phyloP scores from a whole-genome alignment of 495 filamentous ascomycete species.

The Entonaema liquescens region DNA sequence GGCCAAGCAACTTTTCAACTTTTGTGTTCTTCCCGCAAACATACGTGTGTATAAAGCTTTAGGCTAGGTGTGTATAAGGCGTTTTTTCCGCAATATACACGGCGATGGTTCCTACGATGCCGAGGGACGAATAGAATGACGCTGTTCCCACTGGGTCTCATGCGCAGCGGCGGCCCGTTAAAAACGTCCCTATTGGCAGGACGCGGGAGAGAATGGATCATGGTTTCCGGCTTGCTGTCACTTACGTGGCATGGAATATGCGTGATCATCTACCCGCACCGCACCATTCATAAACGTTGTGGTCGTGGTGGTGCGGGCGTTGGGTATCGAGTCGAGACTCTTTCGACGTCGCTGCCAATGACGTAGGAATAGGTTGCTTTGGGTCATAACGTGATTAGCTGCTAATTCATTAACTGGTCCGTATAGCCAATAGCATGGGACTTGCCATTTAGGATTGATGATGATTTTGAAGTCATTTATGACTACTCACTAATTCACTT shows the following conservation, averaged over 20 bases:
- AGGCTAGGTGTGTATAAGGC: background rate
- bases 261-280: background rate
- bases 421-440: background rate
- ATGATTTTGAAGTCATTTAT: background rate
- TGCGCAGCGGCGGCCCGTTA: background rate
- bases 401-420: background rate
- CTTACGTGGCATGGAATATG: constrained; percentile 31
- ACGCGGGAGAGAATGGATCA: constrained; percentile 17
- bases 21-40: background rate
- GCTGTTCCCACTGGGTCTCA: constrained; percentile 7
- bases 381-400: background rate
- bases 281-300: constrained; percentile 15
- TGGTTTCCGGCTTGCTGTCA: constrained; percentile 24
- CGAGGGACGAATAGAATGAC: constrained; percentile 17
- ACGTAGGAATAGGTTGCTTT: background rate
- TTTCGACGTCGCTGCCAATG: background rate
- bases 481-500: background rate
- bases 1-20: background rate
- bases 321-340: background rate
- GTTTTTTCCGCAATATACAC: background rate
- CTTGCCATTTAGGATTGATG: background rate
- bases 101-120: background rate
- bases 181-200: constrained; percentile 27
- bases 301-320: background rate
- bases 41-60: background rate